These are phyloP conservation scores for Harrya chromipes DNA, from an alignment of 768 basidiomycete genomes.

Conservation along the genomic window DNA sequence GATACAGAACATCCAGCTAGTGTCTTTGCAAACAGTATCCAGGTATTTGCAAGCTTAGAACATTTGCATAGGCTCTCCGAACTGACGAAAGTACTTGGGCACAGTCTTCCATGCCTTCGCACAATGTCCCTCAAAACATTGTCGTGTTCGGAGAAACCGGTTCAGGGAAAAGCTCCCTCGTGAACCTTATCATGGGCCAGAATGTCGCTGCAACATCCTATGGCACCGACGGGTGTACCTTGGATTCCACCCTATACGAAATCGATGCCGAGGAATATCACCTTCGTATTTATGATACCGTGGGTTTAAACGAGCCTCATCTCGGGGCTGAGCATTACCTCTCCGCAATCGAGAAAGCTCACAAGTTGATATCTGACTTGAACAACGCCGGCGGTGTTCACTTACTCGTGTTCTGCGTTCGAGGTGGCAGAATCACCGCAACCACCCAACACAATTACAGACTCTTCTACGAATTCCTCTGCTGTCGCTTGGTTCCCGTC, in stretches of 20 bases:
- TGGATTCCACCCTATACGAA: conserved; percentile 26
- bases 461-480: conserved; percentile 39
- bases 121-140: conserved; percentile 21
- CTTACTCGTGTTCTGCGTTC: conserved; percentile 39
- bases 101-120: conserved; percentile 15
- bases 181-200: conserved; percentile 39
- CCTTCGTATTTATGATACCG: conserved; percentile 31
- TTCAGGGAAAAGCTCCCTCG: conserved; percentile 41
- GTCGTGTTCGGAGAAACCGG: conserved; percentile 33
- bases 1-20: neutral
- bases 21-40: neutral
- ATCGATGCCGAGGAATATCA: conserved; percentile 11
- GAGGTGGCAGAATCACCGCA: conserved; percentile 36
- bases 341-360: conserved; percentile 28
- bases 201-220: conserved; percentile 32
- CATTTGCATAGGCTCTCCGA: neutral
- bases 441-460: conserved; percentile 35
- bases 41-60: conserved; percentile 8
- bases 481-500: conserved; percentile 36
- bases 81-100: conserved; percentile 3
- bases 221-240: conserved; percentile 36
- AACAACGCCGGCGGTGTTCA: conserved; percentile 31
- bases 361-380: conserved; percentile 31
- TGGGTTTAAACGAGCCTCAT: conserved; percentile 30
- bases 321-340: conserved; percentile 21